phyloP scores from a whole-genome alignment of 2,329 filamentous ascomycete species.

The Pseudogymnoascus sp. region DNA sequence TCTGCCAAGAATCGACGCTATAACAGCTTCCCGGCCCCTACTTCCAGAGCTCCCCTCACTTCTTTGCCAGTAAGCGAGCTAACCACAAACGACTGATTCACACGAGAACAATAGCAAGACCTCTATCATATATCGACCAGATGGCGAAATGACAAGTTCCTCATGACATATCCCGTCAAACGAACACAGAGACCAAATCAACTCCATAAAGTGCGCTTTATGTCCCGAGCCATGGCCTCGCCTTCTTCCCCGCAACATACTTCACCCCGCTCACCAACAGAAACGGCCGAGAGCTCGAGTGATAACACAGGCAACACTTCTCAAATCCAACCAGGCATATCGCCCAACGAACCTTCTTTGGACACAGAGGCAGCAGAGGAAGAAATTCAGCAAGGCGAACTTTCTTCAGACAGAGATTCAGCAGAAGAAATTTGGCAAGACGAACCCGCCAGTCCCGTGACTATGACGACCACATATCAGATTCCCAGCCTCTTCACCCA shows the following conservation, averaged over 20 bases:
- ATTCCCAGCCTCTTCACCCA: constrained; percentile 51
- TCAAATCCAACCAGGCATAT: background rate
- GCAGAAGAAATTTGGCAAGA: constrained; percentile 7
- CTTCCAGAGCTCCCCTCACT: background rate
- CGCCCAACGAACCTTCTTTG: background rate
- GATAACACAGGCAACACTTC: background rate
- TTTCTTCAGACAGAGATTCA: no score
- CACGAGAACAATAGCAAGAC: constrained; percentile 12
- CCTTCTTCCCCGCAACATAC: background rate
- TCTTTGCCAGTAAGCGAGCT: constrained; percentile 2
- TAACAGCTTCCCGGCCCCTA: background rate
- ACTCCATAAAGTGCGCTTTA: constrained; percentile 24
- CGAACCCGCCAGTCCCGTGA: constrained; percentile 7
- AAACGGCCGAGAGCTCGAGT: background rate
- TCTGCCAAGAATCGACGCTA: background rate
- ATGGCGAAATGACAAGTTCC: constrained; percentile 14
- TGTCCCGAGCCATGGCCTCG: constrained; percentile 19
- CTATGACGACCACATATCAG: constrained; percentile 8
- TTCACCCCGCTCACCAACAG: background rate
- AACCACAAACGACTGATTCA: background rate
- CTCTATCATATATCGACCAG: background rate
- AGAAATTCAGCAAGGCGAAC: constrained; percentile 5
- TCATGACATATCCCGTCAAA: constrained; percentile 28
- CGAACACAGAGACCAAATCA: constrained; percentile 20
- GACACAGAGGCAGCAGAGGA: constrained; percentile 5